Conservation (phyloP, 2,329 filamentous ascomycete species). For the Ceratocystis diversiconidia region DNA sequence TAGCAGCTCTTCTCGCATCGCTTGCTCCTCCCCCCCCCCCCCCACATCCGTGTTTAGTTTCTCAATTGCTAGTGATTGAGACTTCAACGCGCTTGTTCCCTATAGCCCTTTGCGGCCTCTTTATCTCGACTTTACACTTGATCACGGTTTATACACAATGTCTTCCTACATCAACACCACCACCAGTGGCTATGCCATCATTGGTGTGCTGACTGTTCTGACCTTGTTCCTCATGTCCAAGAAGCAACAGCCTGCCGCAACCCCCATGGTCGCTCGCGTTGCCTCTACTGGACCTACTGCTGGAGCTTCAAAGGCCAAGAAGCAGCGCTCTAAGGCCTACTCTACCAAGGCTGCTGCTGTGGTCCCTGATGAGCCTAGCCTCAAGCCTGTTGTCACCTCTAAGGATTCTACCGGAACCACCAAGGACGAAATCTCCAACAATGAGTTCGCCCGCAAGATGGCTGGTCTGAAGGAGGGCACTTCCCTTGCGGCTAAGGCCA, state of each 20-base stretch:
- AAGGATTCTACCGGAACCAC: constrained; percentile 26
- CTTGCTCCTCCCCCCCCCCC: background rate
- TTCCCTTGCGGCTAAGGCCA: constrained; percentile 35
- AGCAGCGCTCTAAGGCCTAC: constrained; percentile 33
- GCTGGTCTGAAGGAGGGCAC: constrained; percentile 53
- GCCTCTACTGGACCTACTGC: constrained; percentile 14
- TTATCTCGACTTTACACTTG: constrained; percentile 2
- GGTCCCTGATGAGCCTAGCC: background rate
- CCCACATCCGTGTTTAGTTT: background rate
- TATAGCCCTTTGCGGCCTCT: constrained; percentile 7
- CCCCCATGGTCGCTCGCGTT: constrained; percentile 6
- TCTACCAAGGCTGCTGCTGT: constrained; percentile 23
- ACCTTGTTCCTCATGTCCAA: constrained; percentile 27
- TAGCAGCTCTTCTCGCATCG: constrained; percentile 5
- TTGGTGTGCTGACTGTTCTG: constrained; percentile 27
- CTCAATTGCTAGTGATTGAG: constrained; percentile 5
- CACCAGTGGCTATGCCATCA: constrained; percentile 26
- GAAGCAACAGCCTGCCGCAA: constrained; percentile 23
- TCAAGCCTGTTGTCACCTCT: constrained; percentile 3
- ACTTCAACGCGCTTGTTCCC: constrained; percentile 4
- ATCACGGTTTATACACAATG: constrained; percentile 19
- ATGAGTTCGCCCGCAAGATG: constrained; percentile 64
- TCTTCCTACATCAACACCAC: constrained; percentile 22
- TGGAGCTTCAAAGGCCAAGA: constrained; percentile 31
- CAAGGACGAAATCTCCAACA: constrained; percentile 45